These are phyloP conservation scores for Ascomycota sp. DNA, from an alignment of 2,329 filamentous ascomycete genomes.

Conservation along the genomic window DNA sequence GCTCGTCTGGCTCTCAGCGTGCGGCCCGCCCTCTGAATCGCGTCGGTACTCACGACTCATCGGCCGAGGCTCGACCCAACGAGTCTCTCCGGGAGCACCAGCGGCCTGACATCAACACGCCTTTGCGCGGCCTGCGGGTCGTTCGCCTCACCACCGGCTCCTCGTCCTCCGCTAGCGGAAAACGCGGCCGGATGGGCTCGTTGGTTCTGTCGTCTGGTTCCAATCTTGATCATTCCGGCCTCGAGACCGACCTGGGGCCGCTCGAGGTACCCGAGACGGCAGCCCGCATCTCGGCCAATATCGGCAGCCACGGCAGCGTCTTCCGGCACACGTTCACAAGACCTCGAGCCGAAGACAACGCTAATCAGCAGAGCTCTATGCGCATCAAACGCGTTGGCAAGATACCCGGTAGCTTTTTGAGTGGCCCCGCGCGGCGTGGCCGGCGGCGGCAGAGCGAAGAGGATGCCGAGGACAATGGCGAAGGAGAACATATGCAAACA, in stretches of 20 bases:
- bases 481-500: slow-evolving; percentile 18
- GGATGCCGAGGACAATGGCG: slow-evolving; percentile 27
- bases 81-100: slow-evolving; percentile 8
- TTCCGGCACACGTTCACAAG: slow-evolving; percentile 30
- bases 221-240: slow-evolving; percentile 11
- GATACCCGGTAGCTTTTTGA: slow-evolving; percentile 56
- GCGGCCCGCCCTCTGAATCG: slow-evolving; percentile 14
- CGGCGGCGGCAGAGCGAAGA: slow-evolving; percentile 49
- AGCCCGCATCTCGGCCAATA: slow-evolving; percentile 23
- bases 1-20: slow-evolving; percentile 8
- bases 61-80: slow-evolving; percentile 18
- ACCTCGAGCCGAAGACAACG: slow-evolving; percentile 38
- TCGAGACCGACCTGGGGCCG: slow-evolving; percentile 24
- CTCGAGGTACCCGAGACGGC: slow-evolving; percentile 29
- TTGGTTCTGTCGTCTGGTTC: slow-evolving; percentile 16
- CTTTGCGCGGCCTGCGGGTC: slow-evolving; percentile 27
- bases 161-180: slow-evolving; percentile 21
- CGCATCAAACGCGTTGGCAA: slow-evolving; percentile 60
- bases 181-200: slow-evolving; percentile 16
- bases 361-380: slow-evolving; percentile 50
- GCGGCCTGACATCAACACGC: slow-evolving; percentile 29
- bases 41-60: slow-evolving; percentile 19
- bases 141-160: slow-evolving; percentile 35
- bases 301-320: slow-evolving; percentile 26
- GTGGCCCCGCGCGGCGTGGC: slow-evolving; percentile 59